These are phyloP conservation scores for Geotrichum siamense DNA, from an alignment of 1,139 yeast species.

Conservation along the genomic window DNA sequence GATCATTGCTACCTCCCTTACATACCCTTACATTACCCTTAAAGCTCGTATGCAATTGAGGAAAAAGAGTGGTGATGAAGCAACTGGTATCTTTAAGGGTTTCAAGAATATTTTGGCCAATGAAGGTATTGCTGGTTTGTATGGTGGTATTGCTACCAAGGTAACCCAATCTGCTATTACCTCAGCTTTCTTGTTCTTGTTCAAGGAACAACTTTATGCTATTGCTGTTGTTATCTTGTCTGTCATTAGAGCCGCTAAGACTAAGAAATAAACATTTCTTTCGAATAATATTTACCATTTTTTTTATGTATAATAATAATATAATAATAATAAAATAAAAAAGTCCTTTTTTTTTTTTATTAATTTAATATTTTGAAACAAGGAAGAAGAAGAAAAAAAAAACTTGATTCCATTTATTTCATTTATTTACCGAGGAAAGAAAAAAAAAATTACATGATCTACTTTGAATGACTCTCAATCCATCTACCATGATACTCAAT, in stretches of 20 bases:
- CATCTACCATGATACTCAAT: constrained; percentile 54
- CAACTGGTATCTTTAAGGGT: constrained; percentile 29
- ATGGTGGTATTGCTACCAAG: constrained; percentile 75
- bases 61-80: constrained; percentile 34
- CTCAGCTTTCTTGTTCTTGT: constrained; percentile 84
- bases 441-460: too few species aligned
- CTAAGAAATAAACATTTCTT: constrained; percentile 11
- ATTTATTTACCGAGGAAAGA: too few species aligned
- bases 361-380: too few species aligned
- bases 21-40: constrained; percentile 48
- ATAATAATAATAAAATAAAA: too few species aligned
- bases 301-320: too few species aligned
- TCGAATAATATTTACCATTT: too few species aligned
- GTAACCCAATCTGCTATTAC: constrained; percentile 76
- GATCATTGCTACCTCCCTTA: constrained; percentile 47
- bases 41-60: constrained; percentile 81
- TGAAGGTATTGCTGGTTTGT: constrained; percentile 72
- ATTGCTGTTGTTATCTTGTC: constrained; percentile 30
- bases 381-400: too few species aligned
- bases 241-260: constrained; percentile 24
- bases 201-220: constrained; percentile 68
- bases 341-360: too few species aligned
- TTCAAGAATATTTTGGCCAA: constrained; percentile 46
- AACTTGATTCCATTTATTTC: too few species aligned
- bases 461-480: constrained; percentile 36